These are phyloP conservation scores for Theobroma grandiflorum DNA, from an alignment of 441 rosid species.

Conservation along the genomic window DNA sequence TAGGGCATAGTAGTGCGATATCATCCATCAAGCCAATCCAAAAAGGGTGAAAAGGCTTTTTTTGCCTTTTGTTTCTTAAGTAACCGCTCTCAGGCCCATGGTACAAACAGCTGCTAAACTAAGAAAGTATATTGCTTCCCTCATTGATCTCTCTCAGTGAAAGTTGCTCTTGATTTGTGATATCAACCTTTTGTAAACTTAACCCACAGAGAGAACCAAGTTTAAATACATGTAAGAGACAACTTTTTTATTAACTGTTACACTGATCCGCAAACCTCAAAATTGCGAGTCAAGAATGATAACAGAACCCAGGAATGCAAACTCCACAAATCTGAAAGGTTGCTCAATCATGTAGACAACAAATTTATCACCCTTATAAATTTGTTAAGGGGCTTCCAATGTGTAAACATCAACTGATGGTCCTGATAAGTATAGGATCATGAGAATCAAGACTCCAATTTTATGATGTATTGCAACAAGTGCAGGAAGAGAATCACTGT, in stretches of 20 bases:
- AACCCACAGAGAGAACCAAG: neutral
- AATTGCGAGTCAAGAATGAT: neutral
- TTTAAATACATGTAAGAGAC: neutral
- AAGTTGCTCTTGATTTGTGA: neutral
- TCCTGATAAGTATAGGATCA: neutral
- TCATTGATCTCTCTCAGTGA: neutral
- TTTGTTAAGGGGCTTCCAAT: neutral
- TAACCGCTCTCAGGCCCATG: neutral
- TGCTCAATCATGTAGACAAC: neutral
- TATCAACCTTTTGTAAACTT: neutral
- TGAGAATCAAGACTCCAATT: neutral
- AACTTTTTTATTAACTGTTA: neutral
- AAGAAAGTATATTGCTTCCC: neutral
- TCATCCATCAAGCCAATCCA: no score
- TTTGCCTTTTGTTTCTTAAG: no score
- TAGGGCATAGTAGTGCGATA: no score
- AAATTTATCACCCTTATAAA: neutral
- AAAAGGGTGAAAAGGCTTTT: no score
- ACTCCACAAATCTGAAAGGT: neutral
- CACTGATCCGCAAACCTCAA: neutral
- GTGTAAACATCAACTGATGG: neutral
- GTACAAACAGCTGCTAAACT: neutral
- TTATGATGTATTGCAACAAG: neutral
- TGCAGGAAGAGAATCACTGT: neutral
- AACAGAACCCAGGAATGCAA: neutral